Percentiles rank a stretch among this genome's conserved stretches.
Conservation (phyloP, 2,329 filamentous ascomycete species). For the Davidsoniella eucalypti region DNA sequence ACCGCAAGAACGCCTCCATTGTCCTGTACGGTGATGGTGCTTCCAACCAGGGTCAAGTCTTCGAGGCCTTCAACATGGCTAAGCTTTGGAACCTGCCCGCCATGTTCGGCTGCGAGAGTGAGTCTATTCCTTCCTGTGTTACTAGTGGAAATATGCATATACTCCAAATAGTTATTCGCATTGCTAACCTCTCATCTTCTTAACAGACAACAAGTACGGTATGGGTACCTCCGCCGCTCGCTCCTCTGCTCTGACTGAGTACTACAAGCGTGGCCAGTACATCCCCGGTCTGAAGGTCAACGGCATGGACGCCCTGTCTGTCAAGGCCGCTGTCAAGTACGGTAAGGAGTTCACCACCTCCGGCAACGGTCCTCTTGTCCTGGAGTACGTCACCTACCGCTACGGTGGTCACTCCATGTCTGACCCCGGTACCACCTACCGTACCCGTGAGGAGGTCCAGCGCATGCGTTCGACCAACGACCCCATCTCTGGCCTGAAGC, state of each 20-base stretch:
- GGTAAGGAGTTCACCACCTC: slow-evolving; percentile 71
- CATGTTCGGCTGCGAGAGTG: slow-evolving; percentile 96
- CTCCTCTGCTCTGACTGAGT: slow-evolving; percentile 90
- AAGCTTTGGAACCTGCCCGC: slow-evolving; percentile 96
- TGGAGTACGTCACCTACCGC: slow-evolving; percentile 98
- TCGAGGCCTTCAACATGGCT: slow-evolving; percentile 99
- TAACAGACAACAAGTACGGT: slow-evolving; percentile 95
- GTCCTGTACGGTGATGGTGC: slow-evolving; percentile 96
- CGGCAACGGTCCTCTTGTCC: slow-evolving; percentile 84
- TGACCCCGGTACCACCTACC: slow-evolving; percentile 97
- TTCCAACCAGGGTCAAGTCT: slow-evolving; percentile 97
- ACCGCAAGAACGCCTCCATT: slow-evolving; percentile 70
- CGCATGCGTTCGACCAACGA: slow-evolving; percentile 98
- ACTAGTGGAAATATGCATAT: not conserved
- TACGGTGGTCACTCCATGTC: slow-evolving; percentile 99
- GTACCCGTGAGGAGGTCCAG: slow-evolving; percentile 97
- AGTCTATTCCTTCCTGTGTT: slow-evolving; percentile 25
- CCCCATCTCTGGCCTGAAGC: slow-evolving; percentile 93
- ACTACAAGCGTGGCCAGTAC: slow-evolving; percentile 99
- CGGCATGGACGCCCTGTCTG: slow-evolving; percentile 96
- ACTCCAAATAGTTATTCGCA: not conserved
- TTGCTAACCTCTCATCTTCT: not conserved
- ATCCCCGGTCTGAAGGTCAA: slow-evolving; percentile 99
- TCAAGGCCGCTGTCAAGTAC: slow-evolving; percentile 91
- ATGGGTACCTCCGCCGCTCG: slow-evolving; percentile 96